Base-by-base conservation (phyloP, 2,329 filamentous ascomycete genomes). In the Coleophoma crateriformis region DNA sequence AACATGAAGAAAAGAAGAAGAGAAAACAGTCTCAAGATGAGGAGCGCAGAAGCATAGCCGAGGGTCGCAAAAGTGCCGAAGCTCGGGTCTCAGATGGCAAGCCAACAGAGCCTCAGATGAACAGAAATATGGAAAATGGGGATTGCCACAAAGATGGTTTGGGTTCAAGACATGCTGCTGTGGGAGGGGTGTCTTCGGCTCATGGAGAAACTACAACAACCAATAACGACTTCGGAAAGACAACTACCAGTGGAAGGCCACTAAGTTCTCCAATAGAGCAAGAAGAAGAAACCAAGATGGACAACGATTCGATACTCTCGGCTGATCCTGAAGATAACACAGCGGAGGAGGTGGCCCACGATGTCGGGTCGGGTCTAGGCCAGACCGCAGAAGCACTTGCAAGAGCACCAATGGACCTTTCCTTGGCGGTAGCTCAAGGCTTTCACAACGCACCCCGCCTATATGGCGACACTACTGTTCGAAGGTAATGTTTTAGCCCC, bases 391-490 rank as follows among this genome's bases (percentile, higher is more conserved):
- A 58, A 44, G 51, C 58, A 4, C 53, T 64, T 32, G 57, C 57
- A 32, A 53, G 57, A 52, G 77, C 80, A 0, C 84, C 84, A 0
- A 77, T 85, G 55, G 76, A 84, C 57, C 63, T 87, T 2, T 73
- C 77, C 0, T 67, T 86, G 38, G 80, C 81, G 0, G 62, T 87
- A 2, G 81, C 81, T 1, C 82, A 87, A 60, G 84, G 84, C 1
- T 87, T 87, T 54, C 84, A 87, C 62, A 88, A 88, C 55, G 82
- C 82, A 0, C 84, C 84, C 1, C 76, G 82, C 2, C 71, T 88
- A 0, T 88, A 88, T 56, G 84, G 84, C 13, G 85, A 88, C 58
- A 76, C 81, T 45, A 87, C 84, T 1, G 85, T 88, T 2, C 76
- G 85, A 3, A 53, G 56, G 45, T 53, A 53, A 40, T 19, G 32